Evolutionary conservation across 176 grass and related monocot genomes (phyloP), one percentile per base, ranked within the genome.

Genomic region (Pontederia crassipes): DNA sequence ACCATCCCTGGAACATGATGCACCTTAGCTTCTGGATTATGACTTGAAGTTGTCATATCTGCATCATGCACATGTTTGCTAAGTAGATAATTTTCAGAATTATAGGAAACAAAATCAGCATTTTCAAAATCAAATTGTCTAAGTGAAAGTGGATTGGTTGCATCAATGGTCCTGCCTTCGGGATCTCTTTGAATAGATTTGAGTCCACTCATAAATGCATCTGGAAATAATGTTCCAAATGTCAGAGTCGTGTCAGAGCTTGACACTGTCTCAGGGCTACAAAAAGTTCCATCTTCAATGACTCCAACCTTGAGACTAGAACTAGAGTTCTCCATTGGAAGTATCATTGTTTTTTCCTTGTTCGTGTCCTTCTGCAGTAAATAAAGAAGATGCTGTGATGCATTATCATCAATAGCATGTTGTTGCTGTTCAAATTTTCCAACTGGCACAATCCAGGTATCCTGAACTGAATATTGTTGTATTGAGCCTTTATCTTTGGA

Each of bases 201-300:
- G 61, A 93, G 94, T 61, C 88, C 94, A 65, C 79, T 86, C 94
- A 98, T 93, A 74, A 93, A 98, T 61, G 81, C 73, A 28, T 68
- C 61, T 17, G 84, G 88, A 54, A 98, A 98, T 77, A 98, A 75
- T 55, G 82, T 72, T 89, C 92, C 94, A 57, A 93, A 64, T 59
- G 82, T 98, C 20, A 83, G 18, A 50, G 69, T 83, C 18, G 83
- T 81, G 29, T 76, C 84, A 49, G 88, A 81, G 68, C 73, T 64
- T 78, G 69, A 61, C 66, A 46, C 54, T 45, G 63, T 74, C 54
- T 89, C 81, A 62, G 65, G 49, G 29, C 66, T 81, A 62, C 69
- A 68, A 66, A 55, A 45, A 14, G 46, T 48, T 74, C 49, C 45
- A 52, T 66, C 87, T 77, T 80, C 83, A 86, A 74, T 58, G 49